Percentiles rank a stretch among this genome's conserved stretches.
These are phyloP conservation scores for Naganishia albida DNA, from an alignment of 1,284 basidiomycete species.

Conservation along the genomic window DNA sequence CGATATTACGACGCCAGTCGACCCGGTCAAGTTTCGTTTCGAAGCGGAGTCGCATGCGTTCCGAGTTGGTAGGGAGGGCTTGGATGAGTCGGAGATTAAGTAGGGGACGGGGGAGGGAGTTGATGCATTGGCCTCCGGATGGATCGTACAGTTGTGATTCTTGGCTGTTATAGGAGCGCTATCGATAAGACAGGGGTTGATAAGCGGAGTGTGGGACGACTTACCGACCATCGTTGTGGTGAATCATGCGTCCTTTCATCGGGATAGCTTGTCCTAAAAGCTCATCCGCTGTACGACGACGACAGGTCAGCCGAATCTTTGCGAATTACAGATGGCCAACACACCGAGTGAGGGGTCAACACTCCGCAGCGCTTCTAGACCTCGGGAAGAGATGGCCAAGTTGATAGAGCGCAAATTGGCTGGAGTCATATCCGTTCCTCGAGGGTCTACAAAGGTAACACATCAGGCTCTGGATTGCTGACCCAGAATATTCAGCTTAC, in stretches of 20 bases:
- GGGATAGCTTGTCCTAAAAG: conserved; percentile 83
- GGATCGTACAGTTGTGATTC: conserved; percentile 72
- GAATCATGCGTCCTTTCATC: conserved; percentile 95
- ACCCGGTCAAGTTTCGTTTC: conserved; percentile 80
- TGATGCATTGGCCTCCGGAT: conserved; percentile 68
- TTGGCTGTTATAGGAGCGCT: conserved; percentile 43
- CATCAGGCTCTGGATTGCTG: background rate
- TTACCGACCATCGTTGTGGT: conserved; percentile 65
- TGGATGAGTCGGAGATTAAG: conserved; percentile 82
- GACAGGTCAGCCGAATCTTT: background rate
- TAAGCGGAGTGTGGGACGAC: background rate
- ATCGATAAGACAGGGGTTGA: background rate
- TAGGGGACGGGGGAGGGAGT: conserved; percentile 85
- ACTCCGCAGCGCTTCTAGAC: conserved; percentile 79
- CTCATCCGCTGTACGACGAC: conserved; percentile 58
- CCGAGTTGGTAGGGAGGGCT: conserved; percentile 57
- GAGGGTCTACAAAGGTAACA: conserved; percentile 44
- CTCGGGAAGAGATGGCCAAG: conserved; percentile 89
- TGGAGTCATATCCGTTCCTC: conserved; percentile 44
- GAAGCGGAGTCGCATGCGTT: conserved; percentile 68
- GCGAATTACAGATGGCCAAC: conserved; percentile 11
- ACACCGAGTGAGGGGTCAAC: conserved; percentile 68
- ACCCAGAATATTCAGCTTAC: conserved; percentile 56
- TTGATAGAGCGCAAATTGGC: conserved; percentile 78
- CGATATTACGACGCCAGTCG: conserved; percentile 60